Conservation (phyloP, 805 yeast genomes). For the Starmerella etchellsii region DNA sequence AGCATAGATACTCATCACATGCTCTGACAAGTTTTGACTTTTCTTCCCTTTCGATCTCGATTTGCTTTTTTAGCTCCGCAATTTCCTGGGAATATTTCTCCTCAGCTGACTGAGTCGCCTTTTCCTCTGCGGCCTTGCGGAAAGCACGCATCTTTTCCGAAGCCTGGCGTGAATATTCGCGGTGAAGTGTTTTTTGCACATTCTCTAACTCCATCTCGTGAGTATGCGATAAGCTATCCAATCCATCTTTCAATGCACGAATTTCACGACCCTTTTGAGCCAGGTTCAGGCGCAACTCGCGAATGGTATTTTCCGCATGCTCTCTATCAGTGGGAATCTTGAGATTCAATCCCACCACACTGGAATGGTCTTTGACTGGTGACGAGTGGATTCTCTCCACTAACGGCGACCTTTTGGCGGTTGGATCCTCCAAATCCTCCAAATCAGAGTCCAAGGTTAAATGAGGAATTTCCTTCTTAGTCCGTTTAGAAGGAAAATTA, state of each 20-base stretch:
- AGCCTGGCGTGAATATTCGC: conserved; percentile 10
- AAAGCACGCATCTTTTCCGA: conserved; percentile 3
- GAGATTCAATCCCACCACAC: too few species aligned
- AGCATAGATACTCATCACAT: conserved; percentile 30
- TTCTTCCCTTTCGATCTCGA: conserved; percentile 42
- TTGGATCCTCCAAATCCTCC: too few species aligned
- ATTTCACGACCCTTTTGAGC: conserved; percentile 1
- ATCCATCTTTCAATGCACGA: not conserved
- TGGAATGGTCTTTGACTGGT: too few species aligned
- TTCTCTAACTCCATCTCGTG: not conserved
- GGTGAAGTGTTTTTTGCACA: conserved; percentile 1
- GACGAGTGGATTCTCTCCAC: too few species aligned
- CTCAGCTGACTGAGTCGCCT: conserved; percentile 18
- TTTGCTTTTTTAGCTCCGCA: conserved; percentile 39
- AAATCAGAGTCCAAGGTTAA: not conserved
- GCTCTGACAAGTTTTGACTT: conserved; percentile 44
- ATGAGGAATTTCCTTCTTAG: not conserved
- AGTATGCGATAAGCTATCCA: not conserved
- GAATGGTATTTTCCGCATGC: not conserved
- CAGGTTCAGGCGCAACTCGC: not conserved
- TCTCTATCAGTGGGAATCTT: too few species aligned
- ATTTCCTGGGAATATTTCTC: conserved; percentile 19
- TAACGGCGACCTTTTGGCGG: too few species aligned
- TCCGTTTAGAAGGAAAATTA: too few species aligned
- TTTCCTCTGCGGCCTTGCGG: not conserved